phyloP scores from a whole-genome alignment of 257 asterid genomes.

The Capsicum chinense region DNA sequence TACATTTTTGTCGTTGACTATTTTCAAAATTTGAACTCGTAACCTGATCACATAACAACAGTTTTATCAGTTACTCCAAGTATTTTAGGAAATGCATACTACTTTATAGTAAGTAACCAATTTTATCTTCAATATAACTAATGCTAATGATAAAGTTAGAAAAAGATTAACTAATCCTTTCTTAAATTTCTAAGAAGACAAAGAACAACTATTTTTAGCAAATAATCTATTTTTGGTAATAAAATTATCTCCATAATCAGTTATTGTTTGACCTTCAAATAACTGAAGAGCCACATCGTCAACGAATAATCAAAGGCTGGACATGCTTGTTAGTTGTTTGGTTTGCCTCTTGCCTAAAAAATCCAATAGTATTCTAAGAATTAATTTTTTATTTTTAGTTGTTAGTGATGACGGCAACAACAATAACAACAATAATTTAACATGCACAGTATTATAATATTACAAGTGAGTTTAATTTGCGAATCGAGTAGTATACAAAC shows the following conservation, averaged over 20 bases:
- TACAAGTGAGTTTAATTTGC: no score
- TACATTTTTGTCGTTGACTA: no score
- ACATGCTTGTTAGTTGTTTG: neutral
- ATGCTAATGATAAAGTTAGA: neutral
- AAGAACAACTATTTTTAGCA: neutral
- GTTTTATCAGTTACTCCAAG: no score
- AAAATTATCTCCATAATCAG: neutral
- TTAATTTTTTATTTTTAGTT: neutral
- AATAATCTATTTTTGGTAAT: neutral
- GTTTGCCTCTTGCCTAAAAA: neutral
- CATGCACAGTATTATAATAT: neutral
- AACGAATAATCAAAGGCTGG: neutral
- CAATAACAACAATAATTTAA: neutral
- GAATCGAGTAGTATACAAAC: no score
- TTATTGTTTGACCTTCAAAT: constrained; percentile 22
- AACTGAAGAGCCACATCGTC: neutral
- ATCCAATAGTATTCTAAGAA: neutral
- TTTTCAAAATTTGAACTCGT: no score
- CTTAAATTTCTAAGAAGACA: neutral
- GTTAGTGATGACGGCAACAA: neutral
- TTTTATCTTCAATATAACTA: no score
- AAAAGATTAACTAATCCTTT: neutral
- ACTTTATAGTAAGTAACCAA: no score
- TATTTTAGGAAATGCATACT: no score
- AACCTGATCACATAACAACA: no score